phyloP scores from a whole-genome alignment of 106 monocot species.

The Dioscorea dumetorum region DNA sequence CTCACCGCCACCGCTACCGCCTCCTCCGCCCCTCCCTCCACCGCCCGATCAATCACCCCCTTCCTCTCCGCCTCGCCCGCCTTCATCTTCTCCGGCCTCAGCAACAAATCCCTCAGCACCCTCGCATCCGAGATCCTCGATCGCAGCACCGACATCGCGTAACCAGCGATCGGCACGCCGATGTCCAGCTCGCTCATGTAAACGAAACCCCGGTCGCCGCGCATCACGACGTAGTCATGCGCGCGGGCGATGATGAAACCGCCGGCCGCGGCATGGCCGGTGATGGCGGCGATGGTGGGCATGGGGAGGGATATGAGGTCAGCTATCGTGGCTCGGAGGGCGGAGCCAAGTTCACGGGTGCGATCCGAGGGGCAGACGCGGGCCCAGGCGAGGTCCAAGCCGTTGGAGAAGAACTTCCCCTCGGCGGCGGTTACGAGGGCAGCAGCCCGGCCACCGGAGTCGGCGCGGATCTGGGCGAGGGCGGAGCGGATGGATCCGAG shows the following conservation, averaged over 20 bases:
- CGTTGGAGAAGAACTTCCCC: constrained; percentile 89
- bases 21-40: constrained; percentile 14
- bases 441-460: constrained; percentile 11
- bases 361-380: constrained; percentile 18
- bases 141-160: constrained; percentile 39
- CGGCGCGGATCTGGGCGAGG: constrained; percentile 41
- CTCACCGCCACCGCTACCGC: constrained; percentile 30
- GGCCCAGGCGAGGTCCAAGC: constrained; percentile 71
- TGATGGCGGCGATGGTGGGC: constrained; percentile 75
- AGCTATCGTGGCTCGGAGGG: constrained; percentile 21
- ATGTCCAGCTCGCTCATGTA: constrained; percentile 90
- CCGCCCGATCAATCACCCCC: constrained; percentile 49
- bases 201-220: constrained; percentile 63
- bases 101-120: constrained; percentile 36
- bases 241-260: constrained; percentile 46
- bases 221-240: constrained; percentile 75
- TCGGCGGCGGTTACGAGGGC: constrained; percentile 67
- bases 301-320: constrained; percentile 63
- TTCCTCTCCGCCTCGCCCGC: constrained; percentile 40
- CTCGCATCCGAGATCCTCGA: constrained; percentile 39
- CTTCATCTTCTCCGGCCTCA: constrained; percentile 34
- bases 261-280: constrained; percentile 75
- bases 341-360: constrained; percentile 19
- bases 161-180: constrained; percentile 48
- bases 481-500: constrained; percentile 51